Percentiles rank a stretch among this genome's conserved stretches.
Conservation (phyloP, 2,329 filamentous ascomycete species). For the Ceratocystis huliohia region DNA sequence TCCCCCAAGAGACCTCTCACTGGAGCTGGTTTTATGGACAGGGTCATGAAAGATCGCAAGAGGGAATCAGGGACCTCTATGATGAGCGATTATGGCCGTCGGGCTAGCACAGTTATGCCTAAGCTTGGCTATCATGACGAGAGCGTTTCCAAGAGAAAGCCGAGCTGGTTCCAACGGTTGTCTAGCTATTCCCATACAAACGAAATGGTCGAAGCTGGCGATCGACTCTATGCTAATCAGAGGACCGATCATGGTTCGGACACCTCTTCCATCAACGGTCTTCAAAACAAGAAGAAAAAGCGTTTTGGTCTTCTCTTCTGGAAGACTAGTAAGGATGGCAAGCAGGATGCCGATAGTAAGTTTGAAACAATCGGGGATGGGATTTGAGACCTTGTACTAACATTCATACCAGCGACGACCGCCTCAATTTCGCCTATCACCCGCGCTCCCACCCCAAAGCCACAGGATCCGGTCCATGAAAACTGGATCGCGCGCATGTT, state of each 20-base stretch:
- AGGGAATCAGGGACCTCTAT: slow-evolving; percentile 10
- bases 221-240: slow-evolving; percentile 3
- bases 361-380: not conserved
- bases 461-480: slow-evolving; percentile 53
- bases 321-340: slow-evolving; percentile 34
- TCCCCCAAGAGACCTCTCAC: slow-evolving; percentile 30
- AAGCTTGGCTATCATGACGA: slow-evolving; percentile 23
- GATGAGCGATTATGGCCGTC: not conserved
- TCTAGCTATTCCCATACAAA: slow-evolving; percentile 18
- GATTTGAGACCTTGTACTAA: not conserved
- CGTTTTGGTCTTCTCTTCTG: slow-evolving; percentile 43
- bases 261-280: slow-evolving; percentile 13
- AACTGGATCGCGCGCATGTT: slow-evolving; percentile 87
- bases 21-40: slow-evolving; percentile 17
- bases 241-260: slow-evolving; percentile 9
- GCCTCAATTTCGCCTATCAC: not conserved
- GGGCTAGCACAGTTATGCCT: not conserved
- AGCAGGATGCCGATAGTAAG: not conserved
- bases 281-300: slow-evolving; percentile 35
- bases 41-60: slow-evolving; percentile 18
- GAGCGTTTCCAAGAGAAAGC: slow-evolving; percentile 32
- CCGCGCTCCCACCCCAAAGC: slow-evolving; percentile 21
- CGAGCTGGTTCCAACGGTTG: slow-evolving; percentile 39
- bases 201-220: slow-evolving; percentile 15
- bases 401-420: not conserved